These are phyloP conservation scores for Trichoderma harzianum DNA, from an alignment of 2,329 filamentous ascomycete genomes.

Conservation along the genomic window DNA sequence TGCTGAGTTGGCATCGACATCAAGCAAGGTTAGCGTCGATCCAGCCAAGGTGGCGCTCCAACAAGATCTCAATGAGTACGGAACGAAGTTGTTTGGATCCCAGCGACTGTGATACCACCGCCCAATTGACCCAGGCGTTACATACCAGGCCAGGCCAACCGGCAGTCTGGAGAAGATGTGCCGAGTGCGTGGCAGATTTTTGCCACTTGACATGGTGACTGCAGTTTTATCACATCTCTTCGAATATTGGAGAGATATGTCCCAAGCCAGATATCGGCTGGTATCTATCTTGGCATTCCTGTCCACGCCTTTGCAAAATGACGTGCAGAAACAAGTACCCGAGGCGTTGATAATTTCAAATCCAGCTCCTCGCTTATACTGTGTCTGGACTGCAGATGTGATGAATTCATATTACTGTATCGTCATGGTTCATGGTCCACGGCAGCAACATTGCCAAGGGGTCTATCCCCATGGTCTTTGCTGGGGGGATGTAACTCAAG, in stretches of 20 bases:
- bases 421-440: not conserved
- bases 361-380: not conserved
- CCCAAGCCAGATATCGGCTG: not conserved
- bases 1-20: not conserved
- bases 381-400: not conserved
- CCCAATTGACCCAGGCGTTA: not conserved
- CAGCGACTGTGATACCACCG: not conserved
- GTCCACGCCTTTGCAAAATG: not conserved
- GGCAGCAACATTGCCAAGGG: not conserved
- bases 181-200: not conserved
- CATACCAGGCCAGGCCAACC: not conserved
- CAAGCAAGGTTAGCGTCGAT: conserved; percentile 8
- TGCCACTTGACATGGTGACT: not conserved
- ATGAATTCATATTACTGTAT: not conserved
- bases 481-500: not conserved
- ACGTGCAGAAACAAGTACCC: not conserved
- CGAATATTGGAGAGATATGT: not conserved
- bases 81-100: not conserved
- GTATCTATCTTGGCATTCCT: not conserved
- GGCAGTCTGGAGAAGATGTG: not conserved
- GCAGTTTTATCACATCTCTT: not conserved
- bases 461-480: not conserved
- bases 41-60: not conserved
- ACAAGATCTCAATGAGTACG: not conserved
- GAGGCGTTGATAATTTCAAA: not conserved